These are phyloP conservation scores for Cucumis hystrix DNA, from an alignment of 306 rosid species.

Conservation along the genomic window DNA sequence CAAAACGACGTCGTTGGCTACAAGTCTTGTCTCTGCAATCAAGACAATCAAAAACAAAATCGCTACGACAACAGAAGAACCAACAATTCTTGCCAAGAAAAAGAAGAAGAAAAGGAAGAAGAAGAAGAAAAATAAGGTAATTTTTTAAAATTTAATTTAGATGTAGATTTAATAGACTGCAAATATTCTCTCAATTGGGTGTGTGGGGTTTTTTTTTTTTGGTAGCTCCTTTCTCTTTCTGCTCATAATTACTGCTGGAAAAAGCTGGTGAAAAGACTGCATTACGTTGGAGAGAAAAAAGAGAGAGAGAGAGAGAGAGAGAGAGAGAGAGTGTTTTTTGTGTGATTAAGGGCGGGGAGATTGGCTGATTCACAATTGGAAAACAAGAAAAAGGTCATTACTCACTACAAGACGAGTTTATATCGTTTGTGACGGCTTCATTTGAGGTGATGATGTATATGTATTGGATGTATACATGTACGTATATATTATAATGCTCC, in stretches of 20 bases:
- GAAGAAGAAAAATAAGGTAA: conserved; percentile 31
- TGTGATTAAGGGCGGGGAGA: conserved; percentile 5
- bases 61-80: background rate
- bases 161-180: conserved; percentile 1
- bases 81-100: background rate
- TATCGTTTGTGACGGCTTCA: background rate
- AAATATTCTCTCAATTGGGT: conserved; percentile 15
- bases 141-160: too few relatives aligned
- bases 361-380: background rate
- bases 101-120: background rate
- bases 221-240: conserved; percentile 14
- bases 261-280: conserved; percentile 45
- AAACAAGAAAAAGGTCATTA: background rate
- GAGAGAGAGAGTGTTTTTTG: background rate
- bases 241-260: conserved; percentile 47
- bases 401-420: background rate
- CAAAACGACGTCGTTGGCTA: conserved; percentile 3
- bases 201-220: conserved; percentile 1
- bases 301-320: conserved; percentile 17
- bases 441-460: background rate
- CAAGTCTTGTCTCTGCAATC: conserved; percentile 10
- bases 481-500: conserved; percentile 27
- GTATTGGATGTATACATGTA: background rate
- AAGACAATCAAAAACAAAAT: conserved; percentile 8
- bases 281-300: conserved; percentile 21